Conservation (phyloP, 345 rosid species). For the Rhodomyrtus tomentosa region DNA sequence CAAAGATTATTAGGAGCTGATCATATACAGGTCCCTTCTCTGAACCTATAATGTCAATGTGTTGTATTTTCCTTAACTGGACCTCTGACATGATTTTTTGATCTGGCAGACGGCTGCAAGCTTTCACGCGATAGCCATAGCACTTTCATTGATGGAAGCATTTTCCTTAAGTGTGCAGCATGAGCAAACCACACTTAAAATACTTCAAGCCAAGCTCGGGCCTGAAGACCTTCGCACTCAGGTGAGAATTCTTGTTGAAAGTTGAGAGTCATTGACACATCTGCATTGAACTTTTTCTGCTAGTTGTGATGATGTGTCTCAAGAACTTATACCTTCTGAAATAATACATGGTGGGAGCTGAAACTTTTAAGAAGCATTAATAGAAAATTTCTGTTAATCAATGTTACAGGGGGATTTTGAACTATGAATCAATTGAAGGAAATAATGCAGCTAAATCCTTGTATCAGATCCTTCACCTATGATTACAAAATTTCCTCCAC, state of each 20-base stretch:
- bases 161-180: constrained; percentile 63
- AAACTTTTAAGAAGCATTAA: neutral
- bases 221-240: constrained; percentile 60
- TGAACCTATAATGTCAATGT: neutral
- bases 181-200: constrained; percentile 62
- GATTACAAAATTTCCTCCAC: neutral
- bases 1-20: constrained; percentile 56
- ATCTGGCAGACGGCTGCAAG: constrained; percentile 52
- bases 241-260: constrained; percentile 17
- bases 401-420: neutral
- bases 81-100: neutral
- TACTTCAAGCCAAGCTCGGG: constrained; percentile 55
- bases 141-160: constrained; percentile 69
- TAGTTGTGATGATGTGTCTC: neutral
- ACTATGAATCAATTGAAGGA: neutral
- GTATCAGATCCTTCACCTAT: neutral
- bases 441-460: neutral
- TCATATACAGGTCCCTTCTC: constrained; percentile 49
- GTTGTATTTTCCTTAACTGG: neutral
- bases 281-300: neutral
- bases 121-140: constrained; percentile 73
- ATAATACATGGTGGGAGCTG: neutral
- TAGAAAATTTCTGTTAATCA: neutral
- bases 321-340: neutral
- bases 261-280: neutral